phyloP scores from a whole-genome alignment of 2,329 filamentous ascomycete genomes.

The Diaporthe sp. region DNA sequence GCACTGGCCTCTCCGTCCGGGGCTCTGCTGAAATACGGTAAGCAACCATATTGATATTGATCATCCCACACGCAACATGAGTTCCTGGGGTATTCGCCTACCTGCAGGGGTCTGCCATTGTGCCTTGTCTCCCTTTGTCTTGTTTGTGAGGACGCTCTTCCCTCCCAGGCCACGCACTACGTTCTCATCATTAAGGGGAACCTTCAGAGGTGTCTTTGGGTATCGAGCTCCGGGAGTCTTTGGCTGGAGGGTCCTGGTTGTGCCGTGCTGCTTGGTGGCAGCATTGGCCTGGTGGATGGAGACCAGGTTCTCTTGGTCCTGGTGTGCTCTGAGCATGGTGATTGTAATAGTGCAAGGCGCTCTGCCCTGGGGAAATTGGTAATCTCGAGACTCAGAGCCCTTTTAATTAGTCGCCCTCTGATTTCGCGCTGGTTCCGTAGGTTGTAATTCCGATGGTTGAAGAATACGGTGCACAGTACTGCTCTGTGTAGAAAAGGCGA shows the following conservation, averaged over 20 bases:
- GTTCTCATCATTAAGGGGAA: slow-evolving; percentile 89
- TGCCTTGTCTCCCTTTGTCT: slow-evolving; percentile 33
- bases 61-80: neutral
- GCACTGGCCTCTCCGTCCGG: slow-evolving; percentile 77
- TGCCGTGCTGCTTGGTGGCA: slow-evolving; percentile 72
- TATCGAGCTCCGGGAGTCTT: slow-evolving; percentile 84
- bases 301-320: slow-evolving; percentile 88
- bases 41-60: slow-evolving; percentile 14
- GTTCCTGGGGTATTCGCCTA: slow-evolving; percentile 56
- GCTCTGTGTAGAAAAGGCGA: neutral
- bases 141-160: slow-evolving; percentile 65
- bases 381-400: slow-evolving; percentile 34
- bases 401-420: slow-evolving; percentile 39
- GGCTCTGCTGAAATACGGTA: slow-evolving; percentile 59
- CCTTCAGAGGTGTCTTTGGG: slow-evolving; percentile 85
- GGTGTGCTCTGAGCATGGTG: slow-evolving; percentile 78
- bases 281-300: slow-evolving; percentile 79
- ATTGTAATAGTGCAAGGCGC: slow-evolving; percentile 18
- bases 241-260: slow-evolving; percentile 61
- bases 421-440: slow-evolving; percentile 29
- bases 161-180: slow-evolving; percentile 64
- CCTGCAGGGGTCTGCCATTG: slow-evolving; percentile 79
- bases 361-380: slow-evolving; percentile 33
- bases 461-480: slow-evolving; percentile 26
- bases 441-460: slow-evolving; percentile 23